phyloP scores from a whole-genome alignment of 75 land plant genomes.

The Ceratopteris richardii region DNA sequence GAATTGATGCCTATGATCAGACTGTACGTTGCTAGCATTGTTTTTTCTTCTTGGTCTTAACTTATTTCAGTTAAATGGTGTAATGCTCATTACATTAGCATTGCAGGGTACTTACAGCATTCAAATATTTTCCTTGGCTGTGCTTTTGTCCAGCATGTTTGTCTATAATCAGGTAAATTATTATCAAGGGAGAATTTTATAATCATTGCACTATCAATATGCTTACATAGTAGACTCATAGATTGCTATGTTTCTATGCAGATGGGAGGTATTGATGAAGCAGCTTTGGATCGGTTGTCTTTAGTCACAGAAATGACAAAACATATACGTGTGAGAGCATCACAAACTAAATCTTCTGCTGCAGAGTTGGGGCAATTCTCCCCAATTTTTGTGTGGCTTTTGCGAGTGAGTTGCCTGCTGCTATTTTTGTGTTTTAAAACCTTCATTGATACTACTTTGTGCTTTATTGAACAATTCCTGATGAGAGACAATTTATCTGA shows the following conservation, averaged over 20 bases:
- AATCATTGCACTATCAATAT: too few relatives aligned
- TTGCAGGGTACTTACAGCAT: constrained; percentile 95
- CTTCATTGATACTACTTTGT: too few relatives aligned
- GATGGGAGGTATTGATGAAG: constrained; percentile 99
- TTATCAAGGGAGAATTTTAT: too few relatives aligned
- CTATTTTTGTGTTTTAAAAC: not conserved
- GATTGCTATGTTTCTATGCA: constrained; percentile 17
- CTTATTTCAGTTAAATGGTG: not conserved
- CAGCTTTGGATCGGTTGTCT: constrained; percentile 88
- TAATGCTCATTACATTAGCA: not conserved
- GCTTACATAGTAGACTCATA: too few relatives aligned
- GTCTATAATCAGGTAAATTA: constrained; percentile 82
- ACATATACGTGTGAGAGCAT: constrained; percentile 92
- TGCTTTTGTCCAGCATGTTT: constrained; percentile 94
- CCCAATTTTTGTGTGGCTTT: constrained; percentile 90
- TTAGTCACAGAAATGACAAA: constrained; percentile 97
- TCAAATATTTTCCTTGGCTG: constrained; percentile 92
- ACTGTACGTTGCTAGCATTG: constrained; percentile 15
- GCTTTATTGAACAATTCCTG: too few relatives aligned
- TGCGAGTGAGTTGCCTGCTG: constrained; percentile 53
- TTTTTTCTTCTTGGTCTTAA: not conserved
- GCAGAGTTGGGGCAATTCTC: constrained; percentile 93
- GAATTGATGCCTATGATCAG: constrained; percentile 39
- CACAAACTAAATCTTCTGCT: constrained; percentile 56
- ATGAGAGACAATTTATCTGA: too few relatives aligned